Evolutionary conservation across 768 basidiomycete species (phyloP).

Genomic region (Suillus hirtellus): DNA sequence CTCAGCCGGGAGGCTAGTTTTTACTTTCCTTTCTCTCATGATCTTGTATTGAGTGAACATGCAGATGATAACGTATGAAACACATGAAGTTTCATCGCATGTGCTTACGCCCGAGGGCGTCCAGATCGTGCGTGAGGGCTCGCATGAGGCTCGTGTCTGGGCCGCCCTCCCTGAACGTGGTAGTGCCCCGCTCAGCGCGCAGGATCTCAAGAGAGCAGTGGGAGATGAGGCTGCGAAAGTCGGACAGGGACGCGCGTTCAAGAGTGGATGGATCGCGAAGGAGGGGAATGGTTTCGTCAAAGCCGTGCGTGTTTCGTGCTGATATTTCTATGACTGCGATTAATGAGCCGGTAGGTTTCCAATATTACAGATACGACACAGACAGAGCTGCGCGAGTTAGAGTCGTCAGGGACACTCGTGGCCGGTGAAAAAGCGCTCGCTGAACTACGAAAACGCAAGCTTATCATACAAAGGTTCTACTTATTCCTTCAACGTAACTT

Average conservation of each 20-base stretch:
- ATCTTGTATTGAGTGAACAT: constrained; percentile 17
- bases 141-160: constrained; percentile 97
- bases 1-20: constrained; percentile 74
- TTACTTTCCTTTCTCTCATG: constrained; percentile 5
- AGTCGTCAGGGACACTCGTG: constrained; percentile 67
- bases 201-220: constrained; percentile 69
- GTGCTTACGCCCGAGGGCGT: constrained; percentile 79
- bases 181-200: constrained; percentile 63
- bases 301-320: constrained; percentile 53
- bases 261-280: constrained; percentile 95
- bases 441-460: constrained; percentile 90
- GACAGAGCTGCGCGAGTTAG: constrained; percentile 70
- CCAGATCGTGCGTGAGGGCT: constrained; percentile 77
- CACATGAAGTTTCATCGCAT: constrained; percentile 75
- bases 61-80: constrained; percentile 83
- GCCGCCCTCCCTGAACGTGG: constrained; percentile 73
- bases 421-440: constrained; percentile 80
- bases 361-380: constrained; percentile 76
- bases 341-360: constrained; percentile 44
- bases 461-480: constrained; percentile 75
- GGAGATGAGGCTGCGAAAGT: constrained; percentile 91
- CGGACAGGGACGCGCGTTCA: constrained; percentile 95
- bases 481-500: background rate
- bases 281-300: constrained; percentile 86
- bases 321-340: constrained; percentile 10